Percentiles rank a stretch among this genome's conserved stretches.
Conservation (phyloP, 768 basidiomycete genomes). For the Lentinula sp. region DNA sequence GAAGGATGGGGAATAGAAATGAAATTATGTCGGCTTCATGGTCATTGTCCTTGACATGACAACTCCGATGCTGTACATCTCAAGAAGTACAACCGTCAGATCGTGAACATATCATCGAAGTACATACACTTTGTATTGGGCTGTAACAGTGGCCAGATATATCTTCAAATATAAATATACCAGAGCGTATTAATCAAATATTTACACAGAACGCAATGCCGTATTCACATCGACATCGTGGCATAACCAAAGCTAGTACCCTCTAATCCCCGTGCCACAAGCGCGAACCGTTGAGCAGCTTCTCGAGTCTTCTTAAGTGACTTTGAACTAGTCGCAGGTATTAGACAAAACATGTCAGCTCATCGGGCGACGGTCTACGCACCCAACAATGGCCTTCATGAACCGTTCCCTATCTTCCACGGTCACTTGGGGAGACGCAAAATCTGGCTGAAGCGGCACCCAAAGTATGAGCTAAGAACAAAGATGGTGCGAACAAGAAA, state of each 20-base stretch:
- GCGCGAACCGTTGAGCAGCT: constrained; percentile 81
- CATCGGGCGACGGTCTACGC: constrained; percentile 12
- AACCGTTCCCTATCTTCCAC: constrained; percentile 75
- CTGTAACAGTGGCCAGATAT: not conserved
- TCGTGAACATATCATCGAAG: too few species aligned
- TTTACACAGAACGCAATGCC: not conserved
- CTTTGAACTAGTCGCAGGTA: constrained; percentile 43
- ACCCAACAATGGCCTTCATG: constrained; percentile 67
- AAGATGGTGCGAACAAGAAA: constrained; percentile 8
- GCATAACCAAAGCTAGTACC: constrained; percentile 85
- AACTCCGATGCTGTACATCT: not conserved
- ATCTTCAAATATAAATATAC: not conserved
- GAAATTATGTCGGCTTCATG: not conserved
- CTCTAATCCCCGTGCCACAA: constrained; percentile 79
- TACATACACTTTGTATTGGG: not conserved
- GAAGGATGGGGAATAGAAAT: not conserved
- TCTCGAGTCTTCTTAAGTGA: constrained; percentile 72
- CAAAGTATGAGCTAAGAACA: not conserved
- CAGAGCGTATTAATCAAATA: too few species aligned
- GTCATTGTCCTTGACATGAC: not conserved
- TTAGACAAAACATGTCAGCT: not conserved
- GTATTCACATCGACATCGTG: constrained; percentile 27
- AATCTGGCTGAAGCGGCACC: constrained; percentile 48
- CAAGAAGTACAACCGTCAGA: too few species aligned
- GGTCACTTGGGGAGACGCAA: constrained; percentile 67